These are phyloP conservation scores for Suillus luteus DNA, from an alignment of 768 basidiomycete genomes.

Conservation along the genomic window DNA sequence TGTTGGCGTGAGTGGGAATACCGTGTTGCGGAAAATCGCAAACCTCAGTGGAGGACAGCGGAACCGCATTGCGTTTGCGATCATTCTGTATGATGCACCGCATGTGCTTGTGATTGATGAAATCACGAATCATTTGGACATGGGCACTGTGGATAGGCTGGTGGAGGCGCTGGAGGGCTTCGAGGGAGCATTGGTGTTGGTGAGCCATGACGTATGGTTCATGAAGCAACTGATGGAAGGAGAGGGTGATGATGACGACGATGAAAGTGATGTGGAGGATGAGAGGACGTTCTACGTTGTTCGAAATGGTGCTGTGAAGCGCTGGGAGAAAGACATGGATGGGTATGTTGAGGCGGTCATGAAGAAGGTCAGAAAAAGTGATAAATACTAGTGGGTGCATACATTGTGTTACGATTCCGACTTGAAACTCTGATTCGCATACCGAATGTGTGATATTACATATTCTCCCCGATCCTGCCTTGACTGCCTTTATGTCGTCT, in stretches of 20 bases:
- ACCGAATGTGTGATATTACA: neutral
- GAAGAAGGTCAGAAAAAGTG: constrained; percentile 21
- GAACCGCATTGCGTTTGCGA: constrained; percentile 54
- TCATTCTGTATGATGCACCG: constrained; percentile 53
- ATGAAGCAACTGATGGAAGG: constrained; percentile 26
- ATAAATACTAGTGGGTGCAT: neutral
- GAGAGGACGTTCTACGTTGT: constrained; percentile 22
- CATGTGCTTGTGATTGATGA: constrained; percentile 60
- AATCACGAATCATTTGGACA: constrained; percentile 70
- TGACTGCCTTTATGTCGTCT: neutral
- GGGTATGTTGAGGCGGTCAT: constrained; percentile 33
- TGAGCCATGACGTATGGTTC: constrained; percentile 60
- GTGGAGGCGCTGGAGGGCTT: constrained; percentile 52
- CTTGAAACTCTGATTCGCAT: neutral
- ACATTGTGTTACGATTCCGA: neutral
- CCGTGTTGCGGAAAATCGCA: constrained; percentile 22
- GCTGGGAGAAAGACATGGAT: constrained; percentile 30
- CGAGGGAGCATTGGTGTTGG: constrained; percentile 58
- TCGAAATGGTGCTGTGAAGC: constrained; percentile 26
- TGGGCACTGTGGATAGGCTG: constrained; percentile 57
- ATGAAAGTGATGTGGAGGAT: constrained; percentile 24
- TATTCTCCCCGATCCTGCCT: too few species aligned
- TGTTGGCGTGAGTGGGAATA: constrained; percentile 15
- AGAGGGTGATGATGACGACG: constrained; percentile 24
- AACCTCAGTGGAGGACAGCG: constrained; percentile 22